Base-by-base conservation (phyloP, 768 basidiomycete species). In the Chalciporus piperatus region DNA sequence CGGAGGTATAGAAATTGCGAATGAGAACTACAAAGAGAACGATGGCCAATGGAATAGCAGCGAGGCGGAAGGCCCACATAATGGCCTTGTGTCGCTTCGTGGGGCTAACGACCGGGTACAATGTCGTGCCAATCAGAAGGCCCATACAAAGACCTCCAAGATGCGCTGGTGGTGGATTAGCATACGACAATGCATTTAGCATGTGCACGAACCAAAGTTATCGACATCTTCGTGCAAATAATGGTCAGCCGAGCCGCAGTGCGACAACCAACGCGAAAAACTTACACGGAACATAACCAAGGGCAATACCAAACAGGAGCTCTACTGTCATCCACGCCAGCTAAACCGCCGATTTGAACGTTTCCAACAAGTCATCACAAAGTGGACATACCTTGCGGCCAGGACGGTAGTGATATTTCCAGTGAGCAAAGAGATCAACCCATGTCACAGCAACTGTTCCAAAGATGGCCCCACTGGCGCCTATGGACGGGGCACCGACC, bases 401-500 rank as follows among this genome's bases (percentile, higher is more conserved):
- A 10, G 96, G 97, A 51, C 83, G 78, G 63, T 89, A 84, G 47
- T 92, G 85, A 61, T 92, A 87, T 59, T 81, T 79, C 96, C 96
- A 98, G 62, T 98, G 96, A 3, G 93, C 84, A 37, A 92, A 76
- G 13, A 98, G 74, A 64, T 96, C 96, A 8, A 96, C 85, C 86
- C 91, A 91, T 22, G 84, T 84, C 22, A 89, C 89, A 3, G 86
- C 88, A 38, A 92, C 72, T 3, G 88, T 90, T 14, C 91, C 92
- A 51, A 96, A 94, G 49, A 98, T 88, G 1, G 95, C 92, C 6
- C 96, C 96, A 58, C 87, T 90, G 2, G 96, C 97, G 40, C 96
- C 96, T 11, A 93, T 79, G 12, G 90, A 92, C 0, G 96, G 94
- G 17, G 86, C 72, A 8, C 93, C 95, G 4, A 94, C 87, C 12